Evolutionary conservation across 2,329 filamentous ascomycete genomes (phyloP), one percentile per base, ranked within the genome.

Genomic region (Pseudopithomyces chartarum): DNA sequence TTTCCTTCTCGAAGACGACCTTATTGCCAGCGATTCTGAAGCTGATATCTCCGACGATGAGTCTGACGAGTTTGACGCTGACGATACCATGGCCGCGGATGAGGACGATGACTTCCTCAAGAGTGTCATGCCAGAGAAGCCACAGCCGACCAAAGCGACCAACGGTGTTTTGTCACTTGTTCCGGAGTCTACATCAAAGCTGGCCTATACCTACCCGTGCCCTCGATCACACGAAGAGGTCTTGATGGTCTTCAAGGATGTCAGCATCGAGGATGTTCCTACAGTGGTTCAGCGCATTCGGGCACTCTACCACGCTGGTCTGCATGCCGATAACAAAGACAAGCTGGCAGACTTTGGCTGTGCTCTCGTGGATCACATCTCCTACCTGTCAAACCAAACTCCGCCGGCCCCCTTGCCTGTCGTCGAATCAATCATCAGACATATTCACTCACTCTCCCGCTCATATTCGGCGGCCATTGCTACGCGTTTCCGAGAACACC

Each of bases 361-460:
- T 33, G 82, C 84, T 6, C 80, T 94, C 11, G 84, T 93, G 22
- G 86, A 90, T 58, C 86, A 89, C 69, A 78, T 88, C n/a, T 78
- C 79, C 2, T 84, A 86, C 66, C 79, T 88, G 66, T 81, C 81
- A 8, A 80, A 83, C 39, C 74, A 83, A 68, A 54, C 75, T 67
- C 66, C 80, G 68, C 55, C 81, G 10, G 82, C 87, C 2, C 82
- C 88, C 0, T 90, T 95, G 64, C 74, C 82, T 0, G 82, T 90
- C 1, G 73, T 96, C 15, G 95, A 99, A 75, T 89, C 85, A 51
- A 76, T 97, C 13, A 87, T 94, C 56, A 90, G 95, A 46, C 95
- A 99, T 75, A 83, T 97, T 22, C 96, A 99, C 77, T 98, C 94
- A 2, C 82, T 99, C 53, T 90, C 93, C 3, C 94, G 97, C 72